These are phyloP conservation scores for Phytophthora ohioensis DNA, from an alignment of 352 stramenopile species.

Conservation along the genomic window DNA sequence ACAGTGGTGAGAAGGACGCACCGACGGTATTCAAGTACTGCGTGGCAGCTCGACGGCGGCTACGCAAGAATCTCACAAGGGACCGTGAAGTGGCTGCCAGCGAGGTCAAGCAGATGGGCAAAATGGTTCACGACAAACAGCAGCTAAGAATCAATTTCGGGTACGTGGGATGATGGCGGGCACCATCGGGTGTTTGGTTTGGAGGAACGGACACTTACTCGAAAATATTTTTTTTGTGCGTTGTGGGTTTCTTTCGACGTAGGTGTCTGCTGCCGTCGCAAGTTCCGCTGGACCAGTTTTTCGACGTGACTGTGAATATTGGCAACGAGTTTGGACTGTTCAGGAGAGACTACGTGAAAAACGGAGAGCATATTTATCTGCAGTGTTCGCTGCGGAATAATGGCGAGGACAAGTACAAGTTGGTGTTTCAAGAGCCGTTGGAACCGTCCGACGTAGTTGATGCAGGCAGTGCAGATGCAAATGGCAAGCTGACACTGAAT, in stretches of 20 bases:
- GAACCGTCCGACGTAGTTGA: constrained; percentile 22
- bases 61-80: constrained; percentile 63
- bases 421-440: constrained; percentile 43
- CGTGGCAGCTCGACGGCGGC: constrained; percentile 49
- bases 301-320: constrained; percentile 78
- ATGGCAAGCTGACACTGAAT: constrained; percentile 59
- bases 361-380: constrained; percentile 55
- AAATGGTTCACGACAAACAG: constrained; percentile 84
- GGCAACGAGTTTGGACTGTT: constrained; percentile 89
- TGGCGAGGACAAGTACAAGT: constrained; percentile 21
- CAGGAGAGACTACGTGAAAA: constrained; percentile 56
- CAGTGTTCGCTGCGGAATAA: constrained; percentile 61
- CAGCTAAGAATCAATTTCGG: constrained; percentile 85
- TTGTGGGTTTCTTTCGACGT: constrained; percentile 19
- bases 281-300: constrained; percentile 57
- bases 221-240: constrained; percentile 19
- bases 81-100: constrained; percentile 60
- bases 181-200: constrained; percentile 23
- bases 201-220: constrained; percentile 16
- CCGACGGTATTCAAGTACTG: constrained; percentile 67
- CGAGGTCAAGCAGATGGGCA: constrained; percentile 67
- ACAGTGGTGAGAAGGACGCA: constrained; percentile 31
- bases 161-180: constrained; percentile 31
- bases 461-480: constrained; percentile 15
- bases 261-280: constrained; percentile 68